Conservation (phyloP, 495 filamentous ascomycete species). For the Penicillium waksmanii region DNA sequence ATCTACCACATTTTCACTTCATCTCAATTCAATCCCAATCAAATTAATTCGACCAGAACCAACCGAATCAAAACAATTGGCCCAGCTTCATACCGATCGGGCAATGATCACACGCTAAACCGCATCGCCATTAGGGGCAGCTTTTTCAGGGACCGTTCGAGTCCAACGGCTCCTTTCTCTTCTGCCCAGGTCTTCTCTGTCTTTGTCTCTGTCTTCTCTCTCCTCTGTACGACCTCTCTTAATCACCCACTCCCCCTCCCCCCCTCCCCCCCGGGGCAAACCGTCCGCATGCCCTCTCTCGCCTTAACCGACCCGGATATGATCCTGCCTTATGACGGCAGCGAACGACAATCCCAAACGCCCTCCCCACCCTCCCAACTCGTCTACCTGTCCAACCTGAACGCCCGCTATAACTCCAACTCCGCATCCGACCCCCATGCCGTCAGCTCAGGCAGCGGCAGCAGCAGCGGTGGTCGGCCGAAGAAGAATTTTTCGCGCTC, state of each 20-base stretch:
- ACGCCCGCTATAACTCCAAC: constrained; percentile 28
- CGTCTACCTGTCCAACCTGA: constrained; percentile 42
- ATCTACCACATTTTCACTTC: too few relatives aligned
- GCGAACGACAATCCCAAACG: constrained; percentile 60
- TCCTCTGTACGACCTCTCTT: constrained; percentile 3
- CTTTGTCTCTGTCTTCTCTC: background rate
- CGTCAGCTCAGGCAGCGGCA: background rate
- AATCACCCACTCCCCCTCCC: constrained; percentile 4
- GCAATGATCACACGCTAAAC: constrained; percentile 37
- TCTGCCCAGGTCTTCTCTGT: constrained; percentile 8
- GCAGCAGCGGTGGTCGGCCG: constrained; percentile 18
- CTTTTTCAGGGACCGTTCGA: constrained; percentile 23
- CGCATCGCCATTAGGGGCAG: constrained; percentile 27
- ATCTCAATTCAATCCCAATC: background rate
- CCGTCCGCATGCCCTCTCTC: constrained; percentile 61
- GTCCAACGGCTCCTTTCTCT: constrained; percentile 14
- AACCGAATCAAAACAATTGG: constrained; percentile 5
- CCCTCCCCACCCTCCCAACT: constrained; percentile 52
- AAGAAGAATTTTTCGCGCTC: constrained; percentile 48
- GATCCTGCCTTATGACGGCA: constrained; percentile 72
- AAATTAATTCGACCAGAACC: background rate
- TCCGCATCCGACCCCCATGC: constrained; percentile 23
- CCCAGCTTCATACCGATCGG: constrained; percentile 14
- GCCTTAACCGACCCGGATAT: constrained; percentile 93
- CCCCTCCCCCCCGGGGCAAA: constrained; percentile 15